These are phyloP conservation scores for Colletotrichum sp. DNA, from an alignment of 2,329 filamentous ascomycete species.

Conservation along the genomic window DNA sequence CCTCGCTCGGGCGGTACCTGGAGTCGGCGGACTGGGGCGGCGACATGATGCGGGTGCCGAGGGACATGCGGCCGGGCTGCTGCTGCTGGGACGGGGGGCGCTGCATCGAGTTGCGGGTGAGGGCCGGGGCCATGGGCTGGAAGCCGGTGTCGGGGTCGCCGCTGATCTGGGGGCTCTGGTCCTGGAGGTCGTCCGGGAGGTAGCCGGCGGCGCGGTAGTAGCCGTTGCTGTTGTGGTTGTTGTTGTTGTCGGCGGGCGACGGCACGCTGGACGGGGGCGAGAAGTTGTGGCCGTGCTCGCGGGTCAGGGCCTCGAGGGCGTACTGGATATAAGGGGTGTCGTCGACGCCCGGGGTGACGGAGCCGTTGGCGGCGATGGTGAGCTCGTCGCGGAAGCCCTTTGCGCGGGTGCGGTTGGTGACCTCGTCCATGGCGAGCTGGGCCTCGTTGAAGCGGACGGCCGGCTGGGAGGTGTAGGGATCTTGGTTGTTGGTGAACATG, in stretches of 20 bases:
- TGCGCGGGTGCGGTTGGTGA: conserved; percentile 21
- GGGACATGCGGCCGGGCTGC: conserved; percentile 1
- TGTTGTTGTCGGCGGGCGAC: conserved; percentile 34
- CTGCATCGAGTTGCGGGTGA: conserved; percentile 6
- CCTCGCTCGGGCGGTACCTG: background rate
- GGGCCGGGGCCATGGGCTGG: background rate
- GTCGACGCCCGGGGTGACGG: conserved; percentile 78
- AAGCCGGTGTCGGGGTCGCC: conserved; percentile 13
- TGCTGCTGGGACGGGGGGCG: conserved; percentile 8
- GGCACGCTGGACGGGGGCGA: conserved; percentile 45
- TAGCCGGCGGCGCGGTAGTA: conserved; percentile 32
- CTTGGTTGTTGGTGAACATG: conserved; percentile 24
- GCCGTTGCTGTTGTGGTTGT: conserved; percentile 35
- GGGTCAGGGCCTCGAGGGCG: conserved; percentile 85
- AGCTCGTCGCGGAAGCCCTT: conserved; percentile 56
- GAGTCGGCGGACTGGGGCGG: conserved; percentile 12
- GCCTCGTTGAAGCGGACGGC: conserved; percentile 43
- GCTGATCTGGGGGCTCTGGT: conserved; percentile 20
- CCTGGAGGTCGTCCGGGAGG: conserved; percentile 33
- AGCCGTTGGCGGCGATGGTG: conserved; percentile 49
- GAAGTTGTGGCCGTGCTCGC: conserved; percentile 68
- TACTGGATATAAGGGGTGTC: conserved; percentile 89
- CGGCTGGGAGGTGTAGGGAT: conserved; percentile 42
- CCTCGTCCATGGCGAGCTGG: conserved; percentile 33
- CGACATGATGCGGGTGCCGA: conserved; percentile 18